Percentiles rank a stretch among this genome's conserved stretches.
Conservation (phyloP, 2,329 filamentous ascomycete genomes). For the Diaporthe sp. region DNA sequence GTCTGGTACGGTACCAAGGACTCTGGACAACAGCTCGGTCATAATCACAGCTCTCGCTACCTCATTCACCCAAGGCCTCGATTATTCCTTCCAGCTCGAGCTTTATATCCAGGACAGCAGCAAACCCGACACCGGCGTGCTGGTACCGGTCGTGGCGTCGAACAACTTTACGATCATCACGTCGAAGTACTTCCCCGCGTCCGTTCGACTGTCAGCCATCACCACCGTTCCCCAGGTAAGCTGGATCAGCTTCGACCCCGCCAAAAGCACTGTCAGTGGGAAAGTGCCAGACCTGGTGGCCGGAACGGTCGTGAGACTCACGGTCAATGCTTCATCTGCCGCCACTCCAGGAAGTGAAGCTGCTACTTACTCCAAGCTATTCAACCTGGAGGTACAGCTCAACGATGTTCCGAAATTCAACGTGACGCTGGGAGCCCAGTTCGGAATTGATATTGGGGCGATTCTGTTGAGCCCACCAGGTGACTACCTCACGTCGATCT, state of each 20-base stretch:
- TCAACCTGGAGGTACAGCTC: neutral
- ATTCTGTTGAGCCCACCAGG: neutral
- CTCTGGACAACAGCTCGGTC: neutral
- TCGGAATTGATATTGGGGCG: neutral
- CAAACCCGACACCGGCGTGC: neutral
- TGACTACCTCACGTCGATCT: neutral
- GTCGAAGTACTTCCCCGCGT: conserved; percentile 9
- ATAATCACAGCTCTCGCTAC: neutral
- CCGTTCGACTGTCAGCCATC: conserved; percentile 11
- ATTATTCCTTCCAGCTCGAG: conserved; percentile 13
- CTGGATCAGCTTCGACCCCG: conserved; percentile 4
- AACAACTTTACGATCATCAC: conserved; percentile 11
- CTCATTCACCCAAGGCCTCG: neutral
- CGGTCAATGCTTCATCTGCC: conserved; percentile 21
- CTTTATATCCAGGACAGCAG: conserved; percentile 6
- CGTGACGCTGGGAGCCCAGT: conserved; percentile 2
- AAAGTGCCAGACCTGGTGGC: neutral
- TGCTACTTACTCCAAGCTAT: neutral
- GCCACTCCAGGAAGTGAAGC: neutral
- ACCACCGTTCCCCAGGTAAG: neutral
- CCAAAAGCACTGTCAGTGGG: neutral
- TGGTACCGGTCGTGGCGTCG: conserved; percentile 4
- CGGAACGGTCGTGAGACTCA: neutral
- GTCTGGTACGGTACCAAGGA: conserved; percentile 3
- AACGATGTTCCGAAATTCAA: neutral